Evolutionary conservation across 352 stramenopile genomes (phyloP), one percentile per base, ranked within the genome.

Genomic region (Phytophthora pluvialis): DNA sequence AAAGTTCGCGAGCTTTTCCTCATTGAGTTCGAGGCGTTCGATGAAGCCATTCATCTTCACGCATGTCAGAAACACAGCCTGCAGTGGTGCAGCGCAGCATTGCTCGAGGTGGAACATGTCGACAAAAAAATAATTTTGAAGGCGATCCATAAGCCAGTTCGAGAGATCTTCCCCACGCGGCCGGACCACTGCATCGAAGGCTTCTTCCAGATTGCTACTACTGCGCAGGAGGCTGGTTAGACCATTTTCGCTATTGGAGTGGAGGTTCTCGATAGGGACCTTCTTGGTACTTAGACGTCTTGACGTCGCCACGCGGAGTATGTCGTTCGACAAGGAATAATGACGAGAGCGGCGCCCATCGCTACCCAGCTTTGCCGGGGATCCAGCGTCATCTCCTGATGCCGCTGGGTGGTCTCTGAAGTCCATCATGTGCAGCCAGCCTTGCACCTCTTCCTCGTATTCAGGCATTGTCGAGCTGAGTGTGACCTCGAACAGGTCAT

Each of bases 391-490:
- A 31, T 63, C 55, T 25, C 2, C 51, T 7, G 45, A 45, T 3
- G 8, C 3, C n/a, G 51, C 8, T 39, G 55, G 62, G 15, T 74
- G 60, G 11, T 80, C 63, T 38, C 65, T 74, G 59, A 87, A 84
- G 25, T 81, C 80, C 79, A 90, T 87, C 73, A 90, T 88, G 53
- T 89, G 79, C 46, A 90, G 60, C 81, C 81, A 90, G 40, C 77
- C 81, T 50, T 90, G 80, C 8, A 89, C 77, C 57, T 90, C 80
- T 40, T 89, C 80, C 46, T 90, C 81, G 36, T 86, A 81, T 58
- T 89, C 80, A 33, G 73, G 64, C 68, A 86, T 84, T 12, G 65
- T 64, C 9, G 79, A 79, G 50, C 83, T 78, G 0, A 89, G 59
- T 4, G 75, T 79, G 1, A 89, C 80, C 46, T 83, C 77, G 50